A percentile compares a stretch with the other conserved stretches of the same genome.
These are phyloP conservation scores for Amanita muscaria DNA, from an alignment of 768 basidiomycete species.

Conservation along the genomic window DNA sequence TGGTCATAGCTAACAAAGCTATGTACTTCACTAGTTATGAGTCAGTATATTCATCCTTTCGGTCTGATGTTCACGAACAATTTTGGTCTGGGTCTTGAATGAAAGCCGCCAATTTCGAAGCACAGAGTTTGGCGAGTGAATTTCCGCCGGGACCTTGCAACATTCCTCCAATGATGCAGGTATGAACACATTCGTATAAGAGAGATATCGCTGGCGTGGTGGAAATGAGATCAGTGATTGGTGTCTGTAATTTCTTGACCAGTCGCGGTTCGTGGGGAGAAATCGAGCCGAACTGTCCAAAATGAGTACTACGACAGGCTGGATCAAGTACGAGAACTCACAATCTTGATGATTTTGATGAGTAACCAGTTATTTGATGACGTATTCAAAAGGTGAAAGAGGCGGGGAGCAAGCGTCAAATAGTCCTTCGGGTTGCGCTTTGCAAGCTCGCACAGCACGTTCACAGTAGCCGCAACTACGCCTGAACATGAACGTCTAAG, in stretches of 20 bases:
- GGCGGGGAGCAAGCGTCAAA: constrained; percentile 78
- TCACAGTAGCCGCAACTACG: constrained; percentile 90
- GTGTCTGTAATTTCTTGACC: constrained; percentile 88
- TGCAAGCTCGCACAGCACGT: constrained; percentile 89
- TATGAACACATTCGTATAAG: constrained; percentile 96
- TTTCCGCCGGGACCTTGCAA: constrained; percentile 71
- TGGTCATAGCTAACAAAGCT: constrained; percentile 87
- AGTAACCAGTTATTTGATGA: constrained; percentile 99
- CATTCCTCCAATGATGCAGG: constrained; percentile 97
- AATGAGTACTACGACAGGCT: constrained; percentile 6
- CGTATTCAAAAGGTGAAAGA: constrained; percentile 88
- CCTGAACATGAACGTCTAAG: constrained; percentile 32
- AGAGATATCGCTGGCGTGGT: constrained; percentile 94
- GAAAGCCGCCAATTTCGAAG: constrained; percentile 89
- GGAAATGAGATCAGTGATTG: constrained; percentile 91
- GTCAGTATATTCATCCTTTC: constrained; percentile 1
- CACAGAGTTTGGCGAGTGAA: constrained; percentile 77
- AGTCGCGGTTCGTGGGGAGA: constrained; percentile 89
- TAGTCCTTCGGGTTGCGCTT: constrained; percentile 73
- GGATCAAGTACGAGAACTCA: constrained; percentile 21
- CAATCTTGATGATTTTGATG: constrained; percentile 96
- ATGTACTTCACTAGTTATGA: constrained; percentile 83
- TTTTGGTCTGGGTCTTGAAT: constrained; percentile 94
- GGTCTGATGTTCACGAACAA: constrained; percentile 41
- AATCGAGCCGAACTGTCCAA: constrained; percentile 76